phyloP scores from a whole-genome alignment of 2,329 filamentous ascomycete genomes.

The Verticillium tricorpus region DNA sequence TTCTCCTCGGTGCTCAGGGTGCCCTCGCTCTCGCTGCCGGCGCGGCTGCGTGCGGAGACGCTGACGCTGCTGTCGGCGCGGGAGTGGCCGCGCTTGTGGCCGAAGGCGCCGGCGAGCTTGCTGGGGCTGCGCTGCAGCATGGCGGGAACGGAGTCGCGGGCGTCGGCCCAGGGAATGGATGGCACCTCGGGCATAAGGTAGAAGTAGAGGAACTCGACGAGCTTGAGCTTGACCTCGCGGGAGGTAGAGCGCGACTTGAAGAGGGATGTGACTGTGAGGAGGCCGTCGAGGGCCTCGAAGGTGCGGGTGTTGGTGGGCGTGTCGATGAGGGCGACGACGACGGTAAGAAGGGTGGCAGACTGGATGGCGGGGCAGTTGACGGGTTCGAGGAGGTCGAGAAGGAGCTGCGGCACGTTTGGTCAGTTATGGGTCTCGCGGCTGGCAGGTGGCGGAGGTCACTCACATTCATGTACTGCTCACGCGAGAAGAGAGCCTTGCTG shows the following conservation, averaged over 20 bases:
- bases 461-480: constrained; percentile 93
- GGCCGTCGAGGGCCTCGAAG: constrained; percentile 87
- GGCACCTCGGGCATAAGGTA: constrained; percentile 92
- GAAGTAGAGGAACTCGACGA: constrained; percentile 98
- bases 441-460: constrained; percentile 19
- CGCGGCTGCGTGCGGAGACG: constrained; percentile 25
- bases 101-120: constrained; percentile 59
- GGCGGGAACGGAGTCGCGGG: constrained; percentile 39
- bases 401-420: constrained; percentile 46
- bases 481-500: constrained; percentile 78
- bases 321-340: constrained; percentile 85
- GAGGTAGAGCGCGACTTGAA: constrained; percentile 86
- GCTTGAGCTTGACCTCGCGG: constrained; percentile 86
- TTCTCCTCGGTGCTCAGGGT: constrained; percentile 76
- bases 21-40: constrained; percentile 31
- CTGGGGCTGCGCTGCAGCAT: constrained; percentile 64
- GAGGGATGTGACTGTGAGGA: constrained; percentile 85
- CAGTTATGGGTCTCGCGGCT: no score
- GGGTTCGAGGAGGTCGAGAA: constrained; percentile 90
- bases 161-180: constrained; percentile 45
- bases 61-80: constrained; percentile 23
- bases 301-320: constrained; percentile 83
- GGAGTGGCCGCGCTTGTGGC: constrained; percentile 20
- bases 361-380: constrained; percentile 90
- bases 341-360: constrained; percentile 80